Evolutionary conservation across 768 basidiomycete genomes (phyloP), one percentile per base, ranked within the genome.

Genomic region (Mycena chlorophos): DNA sequence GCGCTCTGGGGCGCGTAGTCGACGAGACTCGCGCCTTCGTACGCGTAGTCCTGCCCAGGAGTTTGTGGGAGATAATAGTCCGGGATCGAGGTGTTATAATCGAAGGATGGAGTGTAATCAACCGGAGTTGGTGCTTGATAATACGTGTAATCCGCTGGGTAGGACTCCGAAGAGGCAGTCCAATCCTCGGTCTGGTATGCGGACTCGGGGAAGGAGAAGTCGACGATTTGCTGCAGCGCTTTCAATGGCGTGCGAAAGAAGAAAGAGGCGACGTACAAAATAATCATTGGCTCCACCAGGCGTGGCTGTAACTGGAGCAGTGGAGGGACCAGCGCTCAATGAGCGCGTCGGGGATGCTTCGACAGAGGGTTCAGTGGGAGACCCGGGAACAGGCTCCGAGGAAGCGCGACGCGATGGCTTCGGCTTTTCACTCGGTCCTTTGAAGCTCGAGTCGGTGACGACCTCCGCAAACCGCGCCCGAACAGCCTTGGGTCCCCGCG

Each of bases 401-500:
- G 75, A 78, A 29, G 78, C 78, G 13, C 39, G 10, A 25, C 79
- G 76, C 31, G 70, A 75, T 66, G 75, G 80, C 39, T 70, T 66
- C 34, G 73, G 71, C 48, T 31, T 29, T 19, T 25, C 29, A 6
- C 31, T 10, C 28, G 4, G 29, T n/a, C 31, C 29, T 20, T 26
- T n/a, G 29, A 28, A 49, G 5, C 2, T 30, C n/a, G 28, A 4
- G 10, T 76, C 79, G 3, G 79, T 80, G 46, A 80, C 71, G 48
- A 79, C 80, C 1, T 70, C 66, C 65, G 81, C 79, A 64, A 80
- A 80, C 47, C 79, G 70, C 2, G 79, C 76, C 47, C 78, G 70
- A 65, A 81, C 61, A 61, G 74, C 71, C 2, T 6, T 12, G 12
- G 77, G 78, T 22, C 77, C 70, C 19, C 72, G 70, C 55, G 73